Evolutionary conservation across 345 rosid genomes (phyloP).

Genomic region (Corchorus capsularis): DNA sequence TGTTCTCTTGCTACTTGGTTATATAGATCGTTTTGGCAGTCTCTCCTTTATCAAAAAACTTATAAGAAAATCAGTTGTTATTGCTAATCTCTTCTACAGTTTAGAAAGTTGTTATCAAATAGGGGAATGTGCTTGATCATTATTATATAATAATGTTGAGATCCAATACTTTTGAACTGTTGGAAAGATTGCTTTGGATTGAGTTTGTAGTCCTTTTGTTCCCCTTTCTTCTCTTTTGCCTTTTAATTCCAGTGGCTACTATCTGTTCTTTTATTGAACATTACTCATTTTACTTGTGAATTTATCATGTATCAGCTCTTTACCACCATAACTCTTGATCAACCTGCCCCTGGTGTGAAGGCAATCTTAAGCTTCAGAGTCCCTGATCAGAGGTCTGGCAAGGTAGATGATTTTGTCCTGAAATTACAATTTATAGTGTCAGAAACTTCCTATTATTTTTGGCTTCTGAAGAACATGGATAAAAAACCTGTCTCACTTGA

Average conservation of each 20-base stretch:
- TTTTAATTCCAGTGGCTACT: background rate
- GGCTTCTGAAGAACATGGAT: slow-evolving; percentile 3
- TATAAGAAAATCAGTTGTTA: background rate
- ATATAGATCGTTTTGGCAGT: background rate
- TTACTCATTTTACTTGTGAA: background rate
- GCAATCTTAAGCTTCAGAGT: slow-evolving; percentile 74
- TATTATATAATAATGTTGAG: background rate
- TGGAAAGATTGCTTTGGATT: background rate
- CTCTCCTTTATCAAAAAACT: background rate
- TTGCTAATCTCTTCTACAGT: background rate
- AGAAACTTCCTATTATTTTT: background rate
- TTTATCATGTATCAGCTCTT: slow-evolving; percentile 52
- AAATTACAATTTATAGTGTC: background rate
- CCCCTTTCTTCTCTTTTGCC: background rate
- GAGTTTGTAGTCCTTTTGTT: background rate
- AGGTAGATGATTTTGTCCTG: slow-evolving; percentile 43
- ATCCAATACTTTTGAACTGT: background rate
- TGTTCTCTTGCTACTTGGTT: background rate
- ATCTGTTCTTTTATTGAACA: background rate
- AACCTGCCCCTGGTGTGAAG: slow-evolving; percentile 90
- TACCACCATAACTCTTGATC: slow-evolving; percentile 77
- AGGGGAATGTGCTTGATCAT: background rate
- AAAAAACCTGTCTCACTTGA: background rate
- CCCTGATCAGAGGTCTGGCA: slow-evolving; percentile 96
- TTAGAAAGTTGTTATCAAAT: background rate